These are phyloP conservation scores for Xanthoconium separans DNA, from an alignment of 1,284 basidiomycete genomes.

Conservation along the genomic window DNA sequence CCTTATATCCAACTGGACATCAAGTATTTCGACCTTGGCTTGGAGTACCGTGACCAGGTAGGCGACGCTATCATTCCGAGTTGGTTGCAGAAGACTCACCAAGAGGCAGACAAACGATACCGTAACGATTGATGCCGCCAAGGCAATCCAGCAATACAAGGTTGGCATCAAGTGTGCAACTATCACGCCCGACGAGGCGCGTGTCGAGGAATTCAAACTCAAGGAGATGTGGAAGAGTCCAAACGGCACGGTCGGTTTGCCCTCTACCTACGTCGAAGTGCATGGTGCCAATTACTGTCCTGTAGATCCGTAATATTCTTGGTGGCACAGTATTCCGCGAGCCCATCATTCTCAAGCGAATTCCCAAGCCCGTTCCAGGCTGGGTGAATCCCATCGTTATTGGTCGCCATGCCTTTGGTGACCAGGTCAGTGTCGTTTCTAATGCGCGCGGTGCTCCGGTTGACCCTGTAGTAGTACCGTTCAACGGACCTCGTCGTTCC, in stretches of 20 bases:
- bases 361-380: slow-evolving; percentile 93
- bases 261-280: slow-evolving; percentile 1
- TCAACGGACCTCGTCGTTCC: slow-evolving; percentile 88
- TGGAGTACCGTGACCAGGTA: slow-evolving; percentile 88
- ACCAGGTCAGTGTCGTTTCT: slow-evolving; percentile 60
- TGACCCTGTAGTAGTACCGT: slow-evolving; percentile 60
- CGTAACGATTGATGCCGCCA: slow-evolving; percentile 91
- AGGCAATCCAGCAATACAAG: slow-evolving; percentile 87
- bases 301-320: slow-evolving; percentile 91
- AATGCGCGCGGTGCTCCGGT: slow-evolving; percentile 1
- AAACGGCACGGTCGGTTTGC: slow-evolving; percentile 79
- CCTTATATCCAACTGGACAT: slow-evolving; percentile 95
- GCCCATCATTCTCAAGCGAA: slow-evolving; percentile 89
- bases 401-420: slow-evolving; percentile 94
- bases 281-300: slow-evolving; percentile 5
- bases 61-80: slow-evolving; percentile 19
- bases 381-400: slow-evolving; percentile 98
- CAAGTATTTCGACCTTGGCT: slow-evolving; percentile 97
- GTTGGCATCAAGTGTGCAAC: slow-evolving; percentile 98
- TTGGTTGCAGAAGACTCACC: slow-evolving; percentile 2
- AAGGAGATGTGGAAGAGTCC: slow-evolving; percentile 98
- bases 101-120: slow-evolving; percentile 81
- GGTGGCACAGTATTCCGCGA: slow-evolving; percentile 99
- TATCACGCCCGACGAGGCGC: slow-evolving; percentile 97
- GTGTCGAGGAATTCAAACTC: slow-evolving; percentile 92